Base-by-base conservation (phyloP, 768 basidiomycete species). In the Lactifluus pinguis region DNA sequence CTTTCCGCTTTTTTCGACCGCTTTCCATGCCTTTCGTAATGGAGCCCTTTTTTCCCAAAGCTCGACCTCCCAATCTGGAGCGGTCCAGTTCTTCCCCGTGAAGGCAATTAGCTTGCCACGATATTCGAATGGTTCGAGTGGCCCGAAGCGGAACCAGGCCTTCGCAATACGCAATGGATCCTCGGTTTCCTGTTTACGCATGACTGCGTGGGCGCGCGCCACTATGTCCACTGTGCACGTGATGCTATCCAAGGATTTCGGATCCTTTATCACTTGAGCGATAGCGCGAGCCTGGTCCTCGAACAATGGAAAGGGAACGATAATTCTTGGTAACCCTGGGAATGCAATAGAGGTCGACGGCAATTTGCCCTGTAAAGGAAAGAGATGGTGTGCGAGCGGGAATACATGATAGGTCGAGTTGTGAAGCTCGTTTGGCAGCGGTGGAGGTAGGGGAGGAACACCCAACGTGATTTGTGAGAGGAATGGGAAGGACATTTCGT, bases 281-380 rank as follows among this genome's bases (percentile, higher is more conserved):
- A 82, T 77, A 2, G 83, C 85, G 0, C 79, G 80, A 0, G 86
- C 85, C 72, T 95, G 94, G 0, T 81, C 82, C 71, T 97, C 91
- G 51, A 86, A 76, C 0, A 92, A 68, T 1, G 90, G 92, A 60
- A 95, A 80, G 3, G 92, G 93, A 0, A 79, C 79, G 25, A 90
- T 82, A 38, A 75, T 74, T 30, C 76, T 69, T 1, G 76, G 76
- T 11, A 91, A 78, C 2, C 87, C 82, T 53, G 87, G 74, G 70
- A 92, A 89, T 9, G 82, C 86, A 44, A 90, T 68, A 5, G 79
- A 79, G 1, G 76, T 68, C 1, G 77, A 74, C 1, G 77, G 84
- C 68, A 75, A 78, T 49, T 66, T 59, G 39, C 66, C 60, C 47
- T 76, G 77, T 17, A 91, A 64, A 0, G 89, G 89, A 67, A 90